These are phyloP conservation scores for Neoascochyta sp. DNA, from an alignment of 2,329 filamentous ascomycete genomes.

Conservation along the genomic window DNA sequence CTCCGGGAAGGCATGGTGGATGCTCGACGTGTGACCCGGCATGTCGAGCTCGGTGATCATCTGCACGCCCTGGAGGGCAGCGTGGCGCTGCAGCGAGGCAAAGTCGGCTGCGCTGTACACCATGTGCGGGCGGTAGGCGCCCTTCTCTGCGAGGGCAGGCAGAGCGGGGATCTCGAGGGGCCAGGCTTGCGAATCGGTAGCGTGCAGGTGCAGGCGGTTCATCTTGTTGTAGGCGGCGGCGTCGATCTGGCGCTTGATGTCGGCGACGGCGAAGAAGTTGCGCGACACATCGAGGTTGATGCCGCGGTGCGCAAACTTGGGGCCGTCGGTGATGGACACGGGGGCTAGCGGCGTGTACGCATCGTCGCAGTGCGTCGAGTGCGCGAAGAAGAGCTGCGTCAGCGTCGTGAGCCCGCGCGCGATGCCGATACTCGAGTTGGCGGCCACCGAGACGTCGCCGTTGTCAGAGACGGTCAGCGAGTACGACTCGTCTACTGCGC, in stretches of 20 bases:
- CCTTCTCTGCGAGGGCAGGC: conserved; percentile 67
- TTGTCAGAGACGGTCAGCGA: conserved; percentile 56
- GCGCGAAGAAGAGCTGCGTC: conserved; percentile 73
- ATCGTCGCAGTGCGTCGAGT: conserved; percentile 53
- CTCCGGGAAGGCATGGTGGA: conserved; percentile 65
- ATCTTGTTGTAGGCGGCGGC: conserved; percentile 75
- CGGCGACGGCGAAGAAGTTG: conserved; percentile 63
- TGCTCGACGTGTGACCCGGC: conserved; percentile 71
- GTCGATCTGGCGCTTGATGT: conserved; percentile 73
- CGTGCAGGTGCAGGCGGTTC: conserved; percentile 76
- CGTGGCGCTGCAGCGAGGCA: conserved; percentile 65
- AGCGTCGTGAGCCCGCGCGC: conserved; percentile 73
- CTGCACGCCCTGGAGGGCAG: conserved; percentile 63
- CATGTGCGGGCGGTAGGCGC: conserved; percentile 65
- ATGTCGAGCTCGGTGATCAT: conserved; percentile 76
- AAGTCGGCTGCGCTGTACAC: conserved; percentile 67
- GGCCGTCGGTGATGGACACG: conserved; percentile 66
- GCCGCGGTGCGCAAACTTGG: conserved; percentile 72
- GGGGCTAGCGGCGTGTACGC: conserved; percentile 70
- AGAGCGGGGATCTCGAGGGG: conserved; percentile 75
- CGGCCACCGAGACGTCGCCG: conserved; percentile 61
- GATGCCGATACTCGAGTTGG: conserved; percentile 64
- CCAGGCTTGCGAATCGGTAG: conserved; percentile 82
- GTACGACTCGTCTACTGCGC: conserved; percentile 73
- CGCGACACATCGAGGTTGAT: conserved; percentile 75